These are phyloP conservation scores for Trifolium subterraneum DNA, from an alignment of 306 rosid genomes.

Conservation along the genomic window DNA sequence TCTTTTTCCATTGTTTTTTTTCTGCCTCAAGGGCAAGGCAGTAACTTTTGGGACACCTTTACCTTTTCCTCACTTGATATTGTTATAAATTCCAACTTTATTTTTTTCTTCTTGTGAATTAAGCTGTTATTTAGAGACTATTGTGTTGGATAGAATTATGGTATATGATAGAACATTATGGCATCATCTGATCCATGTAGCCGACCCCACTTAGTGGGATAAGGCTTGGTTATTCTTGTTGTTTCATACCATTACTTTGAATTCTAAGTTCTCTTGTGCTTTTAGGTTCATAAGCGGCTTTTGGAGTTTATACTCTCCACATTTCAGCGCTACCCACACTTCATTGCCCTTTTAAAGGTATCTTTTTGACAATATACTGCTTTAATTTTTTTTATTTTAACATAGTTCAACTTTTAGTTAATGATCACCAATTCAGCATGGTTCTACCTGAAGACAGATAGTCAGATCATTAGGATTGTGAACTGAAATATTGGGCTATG, in stretches of 20 bases:
- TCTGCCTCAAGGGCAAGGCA: slow-evolving; percentile 15
- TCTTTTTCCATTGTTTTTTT: slow-evolving; percentile 24
- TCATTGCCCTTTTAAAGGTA: slow-evolving; percentile 93
- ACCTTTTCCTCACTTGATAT: slow-evolving; percentile 10
- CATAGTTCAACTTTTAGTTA: slow-evolving; percentile 26
- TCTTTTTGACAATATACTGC: slow-evolving; percentile 21
- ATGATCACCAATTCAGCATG: slow-evolving; percentile 14
- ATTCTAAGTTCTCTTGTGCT: slow-evolving; percentile 36
- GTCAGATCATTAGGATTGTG: background rate
- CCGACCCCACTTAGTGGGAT: no score
- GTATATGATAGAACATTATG: no score
- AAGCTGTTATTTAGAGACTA: no score
- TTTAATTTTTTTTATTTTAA: slow-evolving; percentile 24
- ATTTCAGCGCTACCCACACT: slow-evolving; percentile 80
- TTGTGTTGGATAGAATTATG: no score
- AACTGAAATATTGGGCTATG: slow-evolving; percentile 9
- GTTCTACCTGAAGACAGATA: background rate
- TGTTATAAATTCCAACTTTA: slow-evolving; percentile 14
- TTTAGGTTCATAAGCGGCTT: slow-evolving; percentile 81
- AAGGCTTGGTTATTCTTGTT: background rate
- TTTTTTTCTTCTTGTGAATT: background rate
- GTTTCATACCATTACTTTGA: slow-evolving; percentile 11
- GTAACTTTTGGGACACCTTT: background rate
- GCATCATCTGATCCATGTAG: no score
- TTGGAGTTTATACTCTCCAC: slow-evolving; percentile 91